Evolutionary conservation across 2,329 filamentous ascomycete genomes (phyloP).

Genomic region (Sclerotinia spermophila): DNA sequence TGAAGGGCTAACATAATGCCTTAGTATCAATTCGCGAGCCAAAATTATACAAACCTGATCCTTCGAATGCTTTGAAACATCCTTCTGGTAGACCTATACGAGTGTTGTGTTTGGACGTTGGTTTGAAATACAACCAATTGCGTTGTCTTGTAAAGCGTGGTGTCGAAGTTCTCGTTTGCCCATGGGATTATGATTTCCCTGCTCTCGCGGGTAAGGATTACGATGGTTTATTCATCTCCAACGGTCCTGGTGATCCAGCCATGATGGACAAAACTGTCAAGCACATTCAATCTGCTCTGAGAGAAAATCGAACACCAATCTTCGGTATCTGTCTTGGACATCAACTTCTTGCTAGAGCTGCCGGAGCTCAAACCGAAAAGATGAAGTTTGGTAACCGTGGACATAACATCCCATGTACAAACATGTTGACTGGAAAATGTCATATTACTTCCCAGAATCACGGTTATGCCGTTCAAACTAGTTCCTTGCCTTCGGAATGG

Average conservation of each 20-base stretch:
- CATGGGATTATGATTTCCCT: constrained; percentile 93
- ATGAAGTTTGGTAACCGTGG: constrained; percentile 99
- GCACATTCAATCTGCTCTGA: constrained; percentile 72
- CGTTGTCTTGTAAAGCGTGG: constrained; percentile 87
- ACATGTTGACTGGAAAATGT: constrained; percentile 90
- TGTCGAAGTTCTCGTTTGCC: constrained; percentile 89
- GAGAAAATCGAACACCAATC: constrained; percentile 77
- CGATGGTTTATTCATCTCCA: constrained; percentile 96
- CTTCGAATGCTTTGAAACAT: constrained; percentile 71
- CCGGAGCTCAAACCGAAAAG: constrained; percentile 82
- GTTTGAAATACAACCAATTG: constrained; percentile 97
- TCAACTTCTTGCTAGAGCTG: constrained; percentile 83
- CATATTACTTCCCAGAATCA: constrained; percentile 99
- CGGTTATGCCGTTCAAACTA: constrained; percentile 86
- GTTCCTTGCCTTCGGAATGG: constrained; percentile 74
- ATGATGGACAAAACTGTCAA: constrained; percentile 76
- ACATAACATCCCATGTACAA: constrained; percentile 97
- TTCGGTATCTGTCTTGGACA: constrained; percentile 97
- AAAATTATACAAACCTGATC: constrained; percentile 76
- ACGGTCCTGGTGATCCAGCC: constrained; percentile 93
- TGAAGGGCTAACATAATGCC: constrained; percentile 41
- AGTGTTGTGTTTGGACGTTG: constrained; percentile 91
- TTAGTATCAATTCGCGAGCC: constrained; percentile 85
- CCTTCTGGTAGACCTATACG: constrained; percentile 83
- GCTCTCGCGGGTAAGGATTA: constrained; percentile 75